Conservation (phyloP, 331 rosid species). For the Quercus lobata region DNA sequence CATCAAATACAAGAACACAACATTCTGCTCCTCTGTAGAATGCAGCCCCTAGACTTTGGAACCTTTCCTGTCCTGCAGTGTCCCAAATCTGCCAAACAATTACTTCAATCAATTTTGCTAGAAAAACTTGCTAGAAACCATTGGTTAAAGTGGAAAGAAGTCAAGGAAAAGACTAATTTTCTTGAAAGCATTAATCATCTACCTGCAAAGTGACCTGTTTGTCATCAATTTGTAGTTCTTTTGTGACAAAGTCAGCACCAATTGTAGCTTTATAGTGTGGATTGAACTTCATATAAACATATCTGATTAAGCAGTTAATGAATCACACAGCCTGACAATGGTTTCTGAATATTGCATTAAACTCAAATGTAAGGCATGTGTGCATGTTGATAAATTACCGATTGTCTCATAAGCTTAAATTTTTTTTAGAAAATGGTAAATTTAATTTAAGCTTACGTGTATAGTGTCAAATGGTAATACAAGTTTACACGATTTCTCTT, state of each 20-base stretch:
- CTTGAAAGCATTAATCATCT: constrained; percentile 8
- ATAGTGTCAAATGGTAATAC: too few species aligned
- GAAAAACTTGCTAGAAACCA: neutral
- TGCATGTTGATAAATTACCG: too few species aligned
- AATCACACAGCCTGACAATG: constrained; percentile 17
- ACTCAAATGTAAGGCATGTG: neutral
- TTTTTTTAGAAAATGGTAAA: too few species aligned
- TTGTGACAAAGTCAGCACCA: constrained; percentile 95
- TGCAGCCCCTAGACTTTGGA: constrained; percentile 80
- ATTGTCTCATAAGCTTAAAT: too few species aligned
- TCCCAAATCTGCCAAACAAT: constrained; percentile 76
- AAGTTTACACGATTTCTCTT: too few species aligned
- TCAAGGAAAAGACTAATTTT: neutral
- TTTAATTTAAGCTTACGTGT: too few species aligned
- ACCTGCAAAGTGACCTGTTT: constrained; percentile 89
- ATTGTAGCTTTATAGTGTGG: constrained; percentile 84
- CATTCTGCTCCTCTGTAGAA: constrained; percentile 95
- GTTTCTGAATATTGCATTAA: neutral
- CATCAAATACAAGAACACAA: constrained; percentile 85
- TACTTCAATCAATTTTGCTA: neutral
- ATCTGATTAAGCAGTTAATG: constrained; percentile 53
- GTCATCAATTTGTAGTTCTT: constrained; percentile 73
- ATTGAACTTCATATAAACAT: constrained; percentile 64
- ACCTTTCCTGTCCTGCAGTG: constrained; percentile 97
- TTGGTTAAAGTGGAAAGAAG: neutral